Base-by-base conservation (phyloP, 106 monocot species). In the Agapanthus africanus region DNA sequence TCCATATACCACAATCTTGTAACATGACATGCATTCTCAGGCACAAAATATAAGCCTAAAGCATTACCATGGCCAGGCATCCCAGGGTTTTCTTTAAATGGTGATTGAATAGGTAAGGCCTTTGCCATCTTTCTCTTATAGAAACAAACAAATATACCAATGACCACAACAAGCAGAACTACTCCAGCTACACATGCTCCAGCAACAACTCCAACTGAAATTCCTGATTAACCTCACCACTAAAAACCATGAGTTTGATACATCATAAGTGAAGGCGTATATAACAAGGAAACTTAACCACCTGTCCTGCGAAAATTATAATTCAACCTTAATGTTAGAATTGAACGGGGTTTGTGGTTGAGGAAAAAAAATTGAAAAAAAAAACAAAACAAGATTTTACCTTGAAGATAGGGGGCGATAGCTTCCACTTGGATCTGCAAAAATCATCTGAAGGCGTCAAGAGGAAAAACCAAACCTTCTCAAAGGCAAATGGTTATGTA, bases 151-250 rank as follows among this genome's bases (percentile, higher is more conserved):
- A 47, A 72, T 46, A 83, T 59, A 83, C 39, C 76, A n/a, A 81
- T 52, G n/a, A 71, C 70, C 44, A 77, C 27, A 51, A 64, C 33
- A 30, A 86, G 44, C 37, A 83, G 6, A 77, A 37, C 46, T 28
- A 76, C 57, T 67, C 65, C 83, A 57, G 81, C 85, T 68, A 86
- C 31, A 69, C 73, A 60, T 76, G 88, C 86, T 51, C 95, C 95
- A 71, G 81, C 85, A 68, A 95, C 73, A 1, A 72, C 85, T 52
- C 83, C 91, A 2, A 64, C 66, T 68, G 88, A 82, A 63, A 92
- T 37, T 57, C 80, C 88, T 83, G 74, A 25, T 44, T 31, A 37
- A 70, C n/a, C 35, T 70, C 34, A 19, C 2, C 35, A 65, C 9
- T 26, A 33, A 23, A 7, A 15, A 38, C 31, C n/a, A 44, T 60